Evolutionary conservation across 306 rosid species (phyloP), one percentile per base, ranked within the genome.

Genomic region (Canavalia ensiformis): DNA sequence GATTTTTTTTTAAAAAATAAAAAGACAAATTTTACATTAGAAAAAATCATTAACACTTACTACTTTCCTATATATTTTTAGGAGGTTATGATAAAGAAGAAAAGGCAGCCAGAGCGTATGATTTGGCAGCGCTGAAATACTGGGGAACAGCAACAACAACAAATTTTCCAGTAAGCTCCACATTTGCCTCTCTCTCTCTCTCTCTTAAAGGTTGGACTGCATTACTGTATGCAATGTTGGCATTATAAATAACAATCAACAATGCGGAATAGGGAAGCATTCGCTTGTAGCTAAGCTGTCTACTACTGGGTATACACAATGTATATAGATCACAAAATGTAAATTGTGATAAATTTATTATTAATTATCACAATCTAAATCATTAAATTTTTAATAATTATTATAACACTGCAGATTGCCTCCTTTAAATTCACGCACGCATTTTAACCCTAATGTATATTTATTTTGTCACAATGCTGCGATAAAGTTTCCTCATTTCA

Each of bases 31-130:
- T 44, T 44, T 44, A 5, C 8, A 2, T 44, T 44, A 1, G 5
- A 44, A 44, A 4, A 4, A 2, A 1, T 7, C 6, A 0, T 44
- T 44, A 44, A 44, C 8, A 44, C 44, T 5, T 2, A 41, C 44
- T 41, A 41, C 54, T 1, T 51, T 51, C 13, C 1, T 11, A 3
- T 2, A 12, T 49, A 11, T 51, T 51, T 51, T 0, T 55, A 93
- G 98, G 98, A 77, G 98, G 97, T 8, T 94, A 94, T 86, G 97
- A 94, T 63, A 94, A 92, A 87, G 98, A 92, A 88, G 97, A 94
- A 72, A 94, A 94, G 71, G 98, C 98, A 59, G 98, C 97, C 25
- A 92, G 97, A 85, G 91, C 98, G 8, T 92, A 94, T 69, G 98
- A 94, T 88, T 88, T 94, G 82, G 98, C 95, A 51, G 98, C 98